Evolutionary conservation across 495 filamentous ascomycete genomes (phyloP).

Genomic region (Aspergillus nidulans): DNA sequence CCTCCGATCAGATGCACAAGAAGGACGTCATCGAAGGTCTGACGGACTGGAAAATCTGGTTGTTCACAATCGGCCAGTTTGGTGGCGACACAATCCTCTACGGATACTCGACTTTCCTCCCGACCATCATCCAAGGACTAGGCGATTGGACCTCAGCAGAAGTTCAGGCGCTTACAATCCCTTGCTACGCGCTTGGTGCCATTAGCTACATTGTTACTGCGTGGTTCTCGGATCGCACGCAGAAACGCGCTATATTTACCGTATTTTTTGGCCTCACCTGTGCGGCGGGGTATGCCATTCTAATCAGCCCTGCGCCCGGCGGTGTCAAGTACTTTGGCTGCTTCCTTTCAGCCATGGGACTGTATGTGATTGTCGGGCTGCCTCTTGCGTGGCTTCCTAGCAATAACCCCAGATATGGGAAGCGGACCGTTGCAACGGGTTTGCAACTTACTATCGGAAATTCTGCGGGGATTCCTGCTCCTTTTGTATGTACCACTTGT

Average conservation of each 20-base stretch:
- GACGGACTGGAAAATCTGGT: conserved; percentile 33
- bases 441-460: conserved; percentile 58
- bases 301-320: conserved; percentile 30
- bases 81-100: conserved; percentile 53
- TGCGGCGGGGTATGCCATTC: conserved; percentile 4
- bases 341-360: conserved; percentile 46
- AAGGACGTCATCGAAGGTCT: conserved; percentile 44
- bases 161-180: conserved; percentile 41
- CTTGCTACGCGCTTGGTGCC: conserved; percentile 39
- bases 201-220: conserved; percentile 42
- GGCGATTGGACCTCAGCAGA: conserved; percentile 46
- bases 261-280: conserved; percentile 12
- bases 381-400: conserved; percentile 51
- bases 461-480: conserved; percentile 31
- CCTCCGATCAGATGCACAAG: conserved; percentile 46
- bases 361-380: conserved; percentile 14
- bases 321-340: conserved; percentile 53
- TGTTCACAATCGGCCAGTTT: conserved; percentile 46
- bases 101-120: conserved; percentile 57
- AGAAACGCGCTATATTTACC: conserved; percentile 22
- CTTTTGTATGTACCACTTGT: conserved; percentile 3
- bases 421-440: conserved; percentile 51
- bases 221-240: conserved; percentile 31
- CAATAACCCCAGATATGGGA: conserved; percentile 55
- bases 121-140: conserved; percentile 50